Evolutionary conservation across 495 filamentous ascomycete species (phyloP), one percentile per base, ranked within the genome.

Genomic region (Amphirosellinia nigrospora): DNA sequence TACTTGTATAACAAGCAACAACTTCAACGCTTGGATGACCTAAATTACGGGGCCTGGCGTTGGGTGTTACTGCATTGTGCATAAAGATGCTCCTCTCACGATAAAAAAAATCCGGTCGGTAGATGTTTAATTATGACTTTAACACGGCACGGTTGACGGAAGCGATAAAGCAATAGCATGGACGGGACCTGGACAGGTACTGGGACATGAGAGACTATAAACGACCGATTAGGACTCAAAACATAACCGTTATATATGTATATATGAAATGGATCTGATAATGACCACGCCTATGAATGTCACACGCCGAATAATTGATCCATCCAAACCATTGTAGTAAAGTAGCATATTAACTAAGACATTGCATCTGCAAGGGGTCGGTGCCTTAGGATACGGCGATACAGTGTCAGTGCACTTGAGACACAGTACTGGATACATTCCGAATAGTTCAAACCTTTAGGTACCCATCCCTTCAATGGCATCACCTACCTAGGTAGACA

Each of bases 31-130:
- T 70, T 70, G 59, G 50, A 70, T 48, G 68, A 70, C 72, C 68
- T 68, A 71, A 71, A 68, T 74, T 71, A 55, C 50, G 53, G 73
- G 72, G 69, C 59, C 61, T 43, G 74, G 74, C 74, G 73, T 78
- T 75, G 66, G 72, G 74, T 56, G 56, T 70, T 58, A 64, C 48
- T 68, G 52, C 72, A 73, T 76, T 73, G 77, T 81, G 81, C 82
- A 82, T 82, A 83, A 74, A 59, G 69, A 82, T 83, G 81, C 82
- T 84, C 82, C 82, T 79, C 82, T 84, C 82, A 84, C 73, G 81
- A 84, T 66, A 68, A 77, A 64, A 68, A 76, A 75, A 76, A 73
- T 68, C 62, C 45, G 70, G 64, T 65, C 45, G 73, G 71, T 71
- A 71, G 69, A 70, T 55, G 67, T 38, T 48, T 23, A 59, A 74